Evolutionary conservation across 2,329 filamentous ascomycete genomes (phyloP), one percentile per base, ranked within the genome.

Genomic region (Scedosporium dehoogii): DNA sequence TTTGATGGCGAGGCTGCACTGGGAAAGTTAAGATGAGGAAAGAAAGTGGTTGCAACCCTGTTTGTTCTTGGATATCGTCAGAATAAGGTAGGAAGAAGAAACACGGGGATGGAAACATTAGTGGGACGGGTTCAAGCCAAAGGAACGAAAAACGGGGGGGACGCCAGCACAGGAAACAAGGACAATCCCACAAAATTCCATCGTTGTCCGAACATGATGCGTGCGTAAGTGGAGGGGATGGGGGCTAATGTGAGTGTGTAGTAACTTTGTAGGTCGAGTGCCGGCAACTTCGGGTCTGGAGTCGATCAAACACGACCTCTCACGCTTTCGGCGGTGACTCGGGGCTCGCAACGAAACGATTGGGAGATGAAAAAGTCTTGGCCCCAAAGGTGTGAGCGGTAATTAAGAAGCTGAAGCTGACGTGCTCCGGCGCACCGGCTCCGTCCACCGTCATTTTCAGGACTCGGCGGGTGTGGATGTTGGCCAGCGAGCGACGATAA

Each of bases 291-390:
- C 23, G 55, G 55, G 55, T 58, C 27, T 21, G 12, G 55, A 58
- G 55, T 14, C 55, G 55, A 58, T 58, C 55, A 58, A 58, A 58
- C 55, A 58, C 18, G 23, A 33, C 55, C 55, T 58, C 55, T 58
- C 55, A 58, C 55, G 55, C 55, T 58, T 38, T 53, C 48, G 48
- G n/a, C 21, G 48, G n/a, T 53, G n/a, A 25, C 21, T 25, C 48
- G 29, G 29, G 29, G 29, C 29, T 33, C 29, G 29, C 29, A 33
- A 7, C 29, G 9, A 33, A 6, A 33, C 29, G 29, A 33, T 33
- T 33, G 29, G 29, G 29, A 33, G 29, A 33, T 33, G 29, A 33
- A 53, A 53, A 53, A 53, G 48, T 18, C 48, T 53, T 53, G 48
- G 48, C 48, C 21, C 4, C 25, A 53, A 33, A 7, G 4, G 9